A percentile compares a stretch with the other conserved stretches of the same genome.
These are phyloP conservation scores for Xylaria sp. DNA, from an alignment of 2,329 filamentous ascomycete species.

Conservation along the genomic window DNA sequence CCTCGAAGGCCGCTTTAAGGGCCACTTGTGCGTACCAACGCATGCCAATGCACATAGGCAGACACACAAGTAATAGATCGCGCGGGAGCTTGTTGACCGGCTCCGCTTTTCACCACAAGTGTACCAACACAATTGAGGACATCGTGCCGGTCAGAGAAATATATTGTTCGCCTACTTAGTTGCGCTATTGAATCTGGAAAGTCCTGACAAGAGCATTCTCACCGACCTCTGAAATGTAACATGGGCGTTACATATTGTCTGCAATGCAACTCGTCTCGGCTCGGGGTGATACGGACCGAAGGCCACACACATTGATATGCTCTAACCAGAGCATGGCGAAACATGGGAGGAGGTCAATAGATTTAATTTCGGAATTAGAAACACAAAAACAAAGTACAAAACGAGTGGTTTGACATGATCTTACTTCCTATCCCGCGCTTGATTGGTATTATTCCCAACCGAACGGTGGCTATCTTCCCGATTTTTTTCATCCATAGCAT, in stretches of 20 bases:
- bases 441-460: no score
- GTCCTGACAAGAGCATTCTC: not conserved
- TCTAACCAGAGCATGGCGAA: not conserved
- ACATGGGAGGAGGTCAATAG: not conserved
- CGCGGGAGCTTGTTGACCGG: not conserved
- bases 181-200: not conserved
- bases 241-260: not conserved
- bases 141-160: not conserved
- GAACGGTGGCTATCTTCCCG: no score
- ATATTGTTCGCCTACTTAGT: not conserved
- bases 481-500: no score
- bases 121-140: not conserved
- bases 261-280: constrained; percentile 6
- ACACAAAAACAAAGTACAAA: not conserved
- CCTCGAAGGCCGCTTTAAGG: constrained; percentile 2
- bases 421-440: not conserved
- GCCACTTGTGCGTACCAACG: not conserved
- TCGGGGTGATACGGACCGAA: not conserved
- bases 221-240: constrained; percentile 5
- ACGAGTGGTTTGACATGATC: not conserved
- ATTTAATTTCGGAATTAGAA: not conserved
- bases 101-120: not conserved
- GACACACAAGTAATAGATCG: not conserved
- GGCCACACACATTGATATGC: not conserved
- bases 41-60: constrained; percentile 2